phyloP scores from a whole-genome alignment of 2,329 filamentous ascomycete species.

The Cadophora malorum region DNA sequence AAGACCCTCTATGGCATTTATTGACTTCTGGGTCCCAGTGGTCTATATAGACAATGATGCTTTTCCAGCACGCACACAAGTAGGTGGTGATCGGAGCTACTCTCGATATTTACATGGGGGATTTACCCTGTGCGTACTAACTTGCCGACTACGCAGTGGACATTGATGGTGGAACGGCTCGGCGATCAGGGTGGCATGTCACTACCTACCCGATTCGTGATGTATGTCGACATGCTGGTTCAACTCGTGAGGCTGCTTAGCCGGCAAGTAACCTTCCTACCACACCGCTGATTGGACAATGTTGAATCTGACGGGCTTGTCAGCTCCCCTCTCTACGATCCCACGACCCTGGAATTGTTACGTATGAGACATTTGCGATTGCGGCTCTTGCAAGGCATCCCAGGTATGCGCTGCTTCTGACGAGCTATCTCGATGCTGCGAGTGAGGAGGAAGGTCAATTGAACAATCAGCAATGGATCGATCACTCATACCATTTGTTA shows the following conservation, averaged over 20 bases:
- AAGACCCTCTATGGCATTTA: not conserved
- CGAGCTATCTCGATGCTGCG: conserved; percentile 6
- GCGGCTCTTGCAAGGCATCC: conserved; percentile 59
- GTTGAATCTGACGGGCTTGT: conserved; percentile 33
- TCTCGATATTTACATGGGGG: not conserved
- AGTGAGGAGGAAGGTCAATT: conserved; percentile 3
- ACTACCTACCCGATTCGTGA: conserved; percentile 59
- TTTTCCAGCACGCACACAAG: conserved; percentile 46
- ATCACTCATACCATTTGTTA: conserved; percentile 33
- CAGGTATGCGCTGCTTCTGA: conserved; percentile 39
- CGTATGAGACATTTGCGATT: conserved; percentile 57
- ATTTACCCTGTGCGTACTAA: not conserved
- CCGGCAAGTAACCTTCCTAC: conserved; percentile 49
- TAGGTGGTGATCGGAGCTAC: not conserved
- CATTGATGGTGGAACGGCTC: conserved; percentile 63
- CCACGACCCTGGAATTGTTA: conserved; percentile 59
- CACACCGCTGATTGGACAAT: conserved; percentile 31
- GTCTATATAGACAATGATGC: conserved; percentile 57
- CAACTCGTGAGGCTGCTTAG: conserved; percentile 57
- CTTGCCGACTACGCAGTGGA: conserved; percentile 53
- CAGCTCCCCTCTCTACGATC: conserved; percentile 60
- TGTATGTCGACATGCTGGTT: conserved; percentile 62
- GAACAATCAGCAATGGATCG: conserved; percentile 26
- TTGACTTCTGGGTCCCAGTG: conserved; percentile 22
- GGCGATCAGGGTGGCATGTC: conserved; percentile 57